phyloP scores from a whole-genome alignment of 2,329 filamentous ascomycete species.

The Trichophyton simii region DNA sequence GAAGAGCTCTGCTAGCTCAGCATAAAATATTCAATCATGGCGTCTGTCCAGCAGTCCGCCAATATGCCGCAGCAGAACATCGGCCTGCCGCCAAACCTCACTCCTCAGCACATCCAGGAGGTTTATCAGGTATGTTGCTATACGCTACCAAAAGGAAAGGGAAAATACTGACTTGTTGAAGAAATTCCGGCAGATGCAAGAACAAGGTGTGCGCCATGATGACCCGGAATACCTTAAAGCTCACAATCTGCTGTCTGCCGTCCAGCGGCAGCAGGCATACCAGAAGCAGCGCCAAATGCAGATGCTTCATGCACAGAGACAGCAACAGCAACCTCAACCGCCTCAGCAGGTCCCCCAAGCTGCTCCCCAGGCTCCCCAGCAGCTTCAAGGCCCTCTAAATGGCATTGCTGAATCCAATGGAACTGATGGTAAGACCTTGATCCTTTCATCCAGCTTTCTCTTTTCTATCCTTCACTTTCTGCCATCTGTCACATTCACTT shows the following conservation, averaged over 20 bases:
- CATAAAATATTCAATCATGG: constrained; percentile 33
- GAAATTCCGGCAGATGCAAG: constrained; percentile 85
- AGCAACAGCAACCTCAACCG: constrained; percentile 37
- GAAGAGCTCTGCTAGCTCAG: neutral
- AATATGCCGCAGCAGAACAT: constrained; percentile 52
- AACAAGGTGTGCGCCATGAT: constrained; percentile 62
- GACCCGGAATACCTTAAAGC: constrained; percentile 83
- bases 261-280: constrained; percentile 52
- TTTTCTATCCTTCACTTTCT: constrained; percentile 8
- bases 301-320: constrained; percentile 33
- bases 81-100: constrained; percentile 54
- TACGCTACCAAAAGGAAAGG: no score
- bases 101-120: constrained; percentile 65
- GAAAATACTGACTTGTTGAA: constrained; percentile 26
- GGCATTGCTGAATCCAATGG: constrained; percentile 27
- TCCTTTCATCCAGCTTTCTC: constrained; percentile 1
- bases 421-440: constrained; percentile 26
- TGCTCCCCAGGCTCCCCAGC: neutral
- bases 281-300: constrained; percentile 42
- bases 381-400: constrained; percentile 28
- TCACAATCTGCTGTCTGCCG: constrained; percentile 58
- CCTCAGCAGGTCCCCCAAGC: constrained; percentile 21
- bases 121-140: constrained; percentile 40
- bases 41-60: constrained; percentile 37
- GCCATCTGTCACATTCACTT: neutral